These are phyloP conservation scores for Sclerotinia borealis DNA, from an alignment of 2,329 filamentous ascomycete species.

Conservation along the genomic window DNA sequence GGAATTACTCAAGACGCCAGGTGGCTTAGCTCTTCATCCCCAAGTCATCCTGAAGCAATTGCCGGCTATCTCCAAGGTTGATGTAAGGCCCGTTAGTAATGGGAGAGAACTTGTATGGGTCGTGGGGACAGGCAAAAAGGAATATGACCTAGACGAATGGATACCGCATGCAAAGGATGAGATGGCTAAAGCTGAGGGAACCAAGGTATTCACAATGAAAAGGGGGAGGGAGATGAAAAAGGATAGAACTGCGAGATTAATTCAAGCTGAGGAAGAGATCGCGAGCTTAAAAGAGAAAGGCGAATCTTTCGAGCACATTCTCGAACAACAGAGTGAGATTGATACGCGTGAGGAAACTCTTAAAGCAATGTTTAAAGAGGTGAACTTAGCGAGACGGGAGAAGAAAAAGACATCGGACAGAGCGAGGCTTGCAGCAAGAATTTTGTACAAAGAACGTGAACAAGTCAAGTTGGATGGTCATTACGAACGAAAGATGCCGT, in stretches of 20 bases:
- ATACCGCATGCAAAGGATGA: neutral
- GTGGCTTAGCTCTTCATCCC: constrained; percentile 4
- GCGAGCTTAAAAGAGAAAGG: neutral
- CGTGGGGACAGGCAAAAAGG: neutral
- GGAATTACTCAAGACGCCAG: neutral
- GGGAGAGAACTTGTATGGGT: constrained; percentile 4
- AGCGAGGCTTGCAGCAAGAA: neutral
- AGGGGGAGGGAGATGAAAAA: neutral
- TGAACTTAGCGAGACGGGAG: neutral
- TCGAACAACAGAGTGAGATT: neutral
- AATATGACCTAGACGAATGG: neutral
- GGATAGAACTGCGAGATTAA: neutral
- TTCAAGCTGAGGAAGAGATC: neutral
- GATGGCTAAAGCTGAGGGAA: neutral
- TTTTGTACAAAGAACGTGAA: neutral
- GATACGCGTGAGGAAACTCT: neutral
- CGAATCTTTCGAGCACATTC: neutral
- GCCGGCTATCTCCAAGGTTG: neutral
- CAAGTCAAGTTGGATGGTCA: neutral
- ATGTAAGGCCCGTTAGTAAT: neutral
- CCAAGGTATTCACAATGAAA: neutral
- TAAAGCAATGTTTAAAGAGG: neutral
- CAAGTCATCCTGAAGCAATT: neutral
- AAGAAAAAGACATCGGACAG: neutral
- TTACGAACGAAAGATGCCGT: neutral